Percentiles rank a stretch among this genome's conserved stretches.
phyloP scores from a whole-genome alignment of 1,284 basidiomycete species.

The Rhodotorula sp. region DNA sequence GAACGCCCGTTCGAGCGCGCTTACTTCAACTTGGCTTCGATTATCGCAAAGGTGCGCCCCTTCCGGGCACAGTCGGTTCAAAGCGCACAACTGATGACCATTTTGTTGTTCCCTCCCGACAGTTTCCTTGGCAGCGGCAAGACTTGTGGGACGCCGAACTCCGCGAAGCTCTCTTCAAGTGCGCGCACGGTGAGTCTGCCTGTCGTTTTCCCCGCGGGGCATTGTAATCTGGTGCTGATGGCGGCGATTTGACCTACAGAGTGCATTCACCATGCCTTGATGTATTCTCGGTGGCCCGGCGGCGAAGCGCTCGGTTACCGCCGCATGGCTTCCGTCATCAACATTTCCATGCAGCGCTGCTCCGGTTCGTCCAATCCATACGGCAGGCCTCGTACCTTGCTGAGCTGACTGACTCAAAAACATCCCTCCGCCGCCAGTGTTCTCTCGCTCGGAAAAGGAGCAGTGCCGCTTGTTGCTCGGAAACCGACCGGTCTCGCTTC shows the following conservation, averaged over 20 bases:
- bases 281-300: too few relatives aligned
- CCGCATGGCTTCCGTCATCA: too few relatives aligned
- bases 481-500: background rate
- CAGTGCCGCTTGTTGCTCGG: background rate
- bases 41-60: constrained; percentile 26
- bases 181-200: background rate
- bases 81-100: background rate
- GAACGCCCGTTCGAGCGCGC: constrained; percentile 24
- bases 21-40: constrained; percentile 20
- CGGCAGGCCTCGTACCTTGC: too few relatives aligned
- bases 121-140: constrained; percentile 25
- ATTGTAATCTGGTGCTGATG: background rate
- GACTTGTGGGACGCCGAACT: constrained; percentile 11
- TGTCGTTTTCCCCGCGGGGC: background rate
- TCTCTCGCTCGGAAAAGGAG: background rate
- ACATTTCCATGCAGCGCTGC: too few relatives aligned
- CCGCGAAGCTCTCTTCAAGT: constrained; percentile 17
- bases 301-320: too few relatives aligned
- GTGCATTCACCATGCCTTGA: too few relatives aligned
- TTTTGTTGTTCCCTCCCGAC: background rate
- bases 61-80: background rate
- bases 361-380: too few relatives aligned
- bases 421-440: background rate
- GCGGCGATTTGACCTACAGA: too few relatives aligned
- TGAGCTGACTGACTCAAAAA: too few relatives aligned